phyloP scores from a whole-genome alignment of 371 early-diverging fungal genomes.

The Apophysomyces elegans region DNA sequence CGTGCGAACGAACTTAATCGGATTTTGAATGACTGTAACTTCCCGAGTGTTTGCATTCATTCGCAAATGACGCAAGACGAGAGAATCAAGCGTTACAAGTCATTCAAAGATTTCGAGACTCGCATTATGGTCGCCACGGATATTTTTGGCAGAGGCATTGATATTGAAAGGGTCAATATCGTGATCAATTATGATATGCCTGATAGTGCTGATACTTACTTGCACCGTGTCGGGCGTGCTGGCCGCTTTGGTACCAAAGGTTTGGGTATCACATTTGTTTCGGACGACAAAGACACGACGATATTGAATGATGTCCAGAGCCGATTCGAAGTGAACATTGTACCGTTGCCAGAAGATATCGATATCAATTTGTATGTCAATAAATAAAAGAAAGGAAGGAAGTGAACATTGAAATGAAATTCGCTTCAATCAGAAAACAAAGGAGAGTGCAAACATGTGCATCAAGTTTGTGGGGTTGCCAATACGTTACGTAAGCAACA shows the following conservation, averaged over 20 bases:
- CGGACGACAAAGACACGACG: constrained; percentile 83
- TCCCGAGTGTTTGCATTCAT: constrained; percentile 96
- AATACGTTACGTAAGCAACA: background rate
- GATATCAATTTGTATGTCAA: constrained; percentile 76
- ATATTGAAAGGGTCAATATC: constrained; percentile 98
- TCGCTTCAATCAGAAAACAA: no score
- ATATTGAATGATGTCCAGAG: constrained; percentile 91
- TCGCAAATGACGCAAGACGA: constrained; percentile 89
- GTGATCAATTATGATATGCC: constrained; percentile 99
- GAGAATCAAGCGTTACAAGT: constrained; percentile 90
- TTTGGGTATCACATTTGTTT: constrained; percentile 96
- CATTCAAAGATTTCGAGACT: constrained; percentile 94
- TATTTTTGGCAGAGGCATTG: constrained; percentile 99
- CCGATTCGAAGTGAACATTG: constrained; percentile 95
- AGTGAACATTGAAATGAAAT: no score
- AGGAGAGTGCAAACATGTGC: no score
- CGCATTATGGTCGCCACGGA: constrained; percentile 99
- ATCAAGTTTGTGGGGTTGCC: no score
- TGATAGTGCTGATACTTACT: constrained; percentile 91
- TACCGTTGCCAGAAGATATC: constrained; percentile 86
- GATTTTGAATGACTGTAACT: constrained; percentile 86
- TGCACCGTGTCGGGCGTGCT: constrained; percentile 99
- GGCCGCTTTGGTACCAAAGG: constrained; percentile 99
- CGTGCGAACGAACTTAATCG: constrained; percentile 90
- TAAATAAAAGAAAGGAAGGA: background rate